Base-by-base conservation (phyloP, 805 yeast species). In the Yamadazyma akitaensis region DNA sequence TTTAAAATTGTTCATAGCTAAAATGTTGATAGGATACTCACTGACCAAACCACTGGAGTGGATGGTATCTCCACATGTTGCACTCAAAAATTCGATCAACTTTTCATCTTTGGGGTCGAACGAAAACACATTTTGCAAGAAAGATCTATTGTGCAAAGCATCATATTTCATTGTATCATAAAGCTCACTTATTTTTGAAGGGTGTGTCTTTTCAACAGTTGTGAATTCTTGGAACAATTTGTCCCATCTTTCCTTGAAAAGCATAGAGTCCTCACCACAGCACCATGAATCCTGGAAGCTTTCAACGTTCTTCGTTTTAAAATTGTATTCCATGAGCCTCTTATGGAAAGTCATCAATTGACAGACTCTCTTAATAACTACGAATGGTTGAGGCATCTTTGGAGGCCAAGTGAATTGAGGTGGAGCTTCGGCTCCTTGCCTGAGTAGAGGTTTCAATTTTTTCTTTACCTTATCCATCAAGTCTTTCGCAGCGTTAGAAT, bases 381-480 rank as follows among this genome's bases (percentile, higher is more conserved):
- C 81, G 60, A 89, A 92, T 1, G 99, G 99, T 61, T 94, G 95
- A 0, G 99, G 98, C 88, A 94, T 90, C 62, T 89, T 89, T 16
- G 94, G 88, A 0, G 99, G 99, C 99, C 99, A 94, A 0, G 99
- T 88, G 65, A 94, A 94, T 61, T 94, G 97, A 0, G 95, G 87
- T 14, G 99, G 98, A 0, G 98, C 97, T 57, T 89, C 96, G 46
- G 89, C 88, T 1, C 99, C 99, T 65, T 91, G 94, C 67, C 99
- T 80, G 44, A 94, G 72, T 59, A 94, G 73, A 1, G 98, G 97
- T 67, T 94, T 94, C 60, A 94, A 76, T 72, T 91, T 89, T 80
- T 94, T 94, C 67, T 94, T 94, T 33, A 94, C 99, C 60, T 90
- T 88, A 61, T 94, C 99, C 98, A 92, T 94, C 42, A 89, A 73